These are phyloP conservation scores for Rosa chinensis DNA, from an alignment of 306 rosid genomes.

Conservation along the genomic window DNA sequence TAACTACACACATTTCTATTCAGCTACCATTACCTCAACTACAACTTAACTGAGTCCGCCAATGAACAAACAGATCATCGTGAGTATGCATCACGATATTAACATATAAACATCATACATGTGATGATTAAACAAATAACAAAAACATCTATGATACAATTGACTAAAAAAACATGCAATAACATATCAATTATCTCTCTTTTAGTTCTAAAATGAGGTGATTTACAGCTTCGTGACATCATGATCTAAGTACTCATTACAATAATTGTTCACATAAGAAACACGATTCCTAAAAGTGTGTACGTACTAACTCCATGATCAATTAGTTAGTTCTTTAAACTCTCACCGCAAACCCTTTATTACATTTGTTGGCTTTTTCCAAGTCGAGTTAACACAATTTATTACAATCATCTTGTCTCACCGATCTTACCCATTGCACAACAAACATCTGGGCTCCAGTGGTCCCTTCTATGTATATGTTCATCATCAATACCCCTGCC, in stretches of 20 bases:
- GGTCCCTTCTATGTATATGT: neutral
- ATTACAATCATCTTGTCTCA: neutral
- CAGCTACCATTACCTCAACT: too few species aligned
- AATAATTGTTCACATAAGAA: neutral
- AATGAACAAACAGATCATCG: too few species aligned
- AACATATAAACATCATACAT: too few species aligned
- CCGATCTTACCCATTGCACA: constrained; percentile 1
- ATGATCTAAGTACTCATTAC: neutral
- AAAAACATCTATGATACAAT: too few species aligned
- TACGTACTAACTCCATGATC: neutral
- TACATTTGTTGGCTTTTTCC: neutral
- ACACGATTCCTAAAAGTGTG: neutral
- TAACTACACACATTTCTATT: too few species aligned
- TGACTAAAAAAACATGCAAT: neutral
- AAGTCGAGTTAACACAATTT: neutral
- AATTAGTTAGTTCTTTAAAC: neutral
- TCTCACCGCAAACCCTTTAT: constrained; percentile 3
- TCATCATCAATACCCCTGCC: neutral
- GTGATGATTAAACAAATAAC: too few species aligned
- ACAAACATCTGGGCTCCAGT: neutral
- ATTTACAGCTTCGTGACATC: neutral
- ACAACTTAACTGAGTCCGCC: too few species aligned
- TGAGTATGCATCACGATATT: too few species aligned
- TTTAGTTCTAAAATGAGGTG: neutral
- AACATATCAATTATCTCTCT: too few species aligned